phyloP scores from a whole-genome alignment of 805 yeast species.

The Ogataea pignaliae region DNA sequence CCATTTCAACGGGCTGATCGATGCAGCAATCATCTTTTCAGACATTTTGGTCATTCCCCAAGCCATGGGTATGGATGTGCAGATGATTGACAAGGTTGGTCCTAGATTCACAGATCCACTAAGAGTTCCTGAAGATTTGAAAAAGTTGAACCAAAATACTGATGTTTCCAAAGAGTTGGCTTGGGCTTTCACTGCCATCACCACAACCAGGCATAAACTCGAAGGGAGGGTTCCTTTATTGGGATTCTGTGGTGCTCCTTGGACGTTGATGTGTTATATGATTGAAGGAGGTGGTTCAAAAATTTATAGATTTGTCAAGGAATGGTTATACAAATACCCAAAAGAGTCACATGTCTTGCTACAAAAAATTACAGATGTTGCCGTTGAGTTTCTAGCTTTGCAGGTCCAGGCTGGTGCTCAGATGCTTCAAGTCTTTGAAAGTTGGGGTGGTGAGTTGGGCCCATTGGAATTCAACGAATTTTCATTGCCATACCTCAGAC shows the following conservation, averaged over 20 bases:
- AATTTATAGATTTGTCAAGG: constrained; percentile 83
- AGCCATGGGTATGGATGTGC: constrained; percentile 94
- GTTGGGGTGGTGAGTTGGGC: constrained; percentile 97
- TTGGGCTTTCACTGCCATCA: constrained; percentile 95
- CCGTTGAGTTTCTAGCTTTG: constrained; percentile 86
- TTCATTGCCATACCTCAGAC: constrained; percentile 80
- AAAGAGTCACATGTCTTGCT: constrained; percentile 65
- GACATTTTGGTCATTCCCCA: constrained; percentile 96
- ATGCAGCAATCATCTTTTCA: constrained; percentile 95
- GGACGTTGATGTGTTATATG: constrained; percentile 97
- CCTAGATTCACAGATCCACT: constrained; percentile 90
- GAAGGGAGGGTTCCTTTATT: constrained; percentile 89
- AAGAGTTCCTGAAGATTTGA: constrained; percentile 65
- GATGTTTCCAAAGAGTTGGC: constrained; percentile 75
- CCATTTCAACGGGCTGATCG: constrained; percentile 82
- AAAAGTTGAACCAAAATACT: constrained; percentile 48
- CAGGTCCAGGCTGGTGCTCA: constrained; percentile 98
- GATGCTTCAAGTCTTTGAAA: constrained; percentile 93
- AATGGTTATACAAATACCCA: constrained; percentile 84
- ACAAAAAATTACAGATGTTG: constrained; percentile 78
- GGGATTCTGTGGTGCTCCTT: constrained; percentile 97
- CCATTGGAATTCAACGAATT: constrained; percentile 85
- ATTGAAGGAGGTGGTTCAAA: constrained; percentile 96
- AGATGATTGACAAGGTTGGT: constrained; percentile 92
- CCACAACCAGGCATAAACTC: constrained; percentile 80